Evolutionary conservation across 176 grass and related monocot genomes (phyloP).

Genomic region (Lolium rigidum): DNA sequence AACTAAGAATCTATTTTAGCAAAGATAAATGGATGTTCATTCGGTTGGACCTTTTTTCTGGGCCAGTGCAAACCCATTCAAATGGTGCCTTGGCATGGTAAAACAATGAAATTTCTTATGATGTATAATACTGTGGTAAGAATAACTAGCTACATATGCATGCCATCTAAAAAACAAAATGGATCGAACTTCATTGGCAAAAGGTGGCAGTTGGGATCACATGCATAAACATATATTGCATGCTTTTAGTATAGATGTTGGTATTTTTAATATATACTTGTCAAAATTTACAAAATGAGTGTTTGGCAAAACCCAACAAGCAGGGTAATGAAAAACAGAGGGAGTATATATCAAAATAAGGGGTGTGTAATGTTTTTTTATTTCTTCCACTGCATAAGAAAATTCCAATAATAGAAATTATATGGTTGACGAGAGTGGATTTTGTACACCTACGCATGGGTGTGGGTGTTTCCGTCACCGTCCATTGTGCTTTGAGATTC

Average conservation of each 20-base stretch:
- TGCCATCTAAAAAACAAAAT: conserved; percentile 7
- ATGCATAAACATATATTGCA: neutral
- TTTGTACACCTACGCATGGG: no score
- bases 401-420: no score
- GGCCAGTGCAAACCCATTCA: neutral
- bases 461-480: no score
- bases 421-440: no score
- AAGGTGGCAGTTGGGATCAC: neutral
- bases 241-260: no score
- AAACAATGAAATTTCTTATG: conserved; percentile 4
- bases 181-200: conserved; percentile 7
- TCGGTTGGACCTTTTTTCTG: neutral
- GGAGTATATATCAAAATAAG: neutral
- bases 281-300: no score
- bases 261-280: no score
- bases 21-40: neutral
- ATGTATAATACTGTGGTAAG: neutral
- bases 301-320: no score
- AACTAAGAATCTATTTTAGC: conserved; percentile 16
- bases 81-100: conserved; percentile 24
- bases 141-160: neutral
- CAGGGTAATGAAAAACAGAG: no score
- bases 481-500: no score
- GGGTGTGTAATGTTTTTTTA: no score
- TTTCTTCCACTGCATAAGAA: no score